Conservation (phyloP, 768 basidiomycete species). For the Psilocybe cyanescens region DNA sequence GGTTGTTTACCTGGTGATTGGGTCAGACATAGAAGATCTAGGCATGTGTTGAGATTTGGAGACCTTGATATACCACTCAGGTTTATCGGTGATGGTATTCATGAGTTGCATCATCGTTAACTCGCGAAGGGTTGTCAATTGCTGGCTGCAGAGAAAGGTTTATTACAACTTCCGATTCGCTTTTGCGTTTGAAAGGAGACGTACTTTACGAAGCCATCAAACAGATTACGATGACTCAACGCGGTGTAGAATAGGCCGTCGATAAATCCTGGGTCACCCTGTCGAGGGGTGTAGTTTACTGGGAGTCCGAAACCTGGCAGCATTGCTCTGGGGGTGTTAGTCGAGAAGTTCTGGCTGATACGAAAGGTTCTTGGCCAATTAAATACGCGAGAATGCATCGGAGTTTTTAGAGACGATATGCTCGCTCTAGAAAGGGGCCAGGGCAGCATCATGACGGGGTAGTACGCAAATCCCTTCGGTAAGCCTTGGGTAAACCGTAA, state of each 20-base stretch:
- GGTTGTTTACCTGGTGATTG: constrained; percentile 23
- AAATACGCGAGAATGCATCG: too few relatives aligned
- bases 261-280: constrained; percentile 14
- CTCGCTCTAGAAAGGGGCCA: background rate
- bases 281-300: constrained; percentile 23
- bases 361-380: too few relatives aligned
- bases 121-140: constrained; percentile 31
- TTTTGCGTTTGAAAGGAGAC: background rate
- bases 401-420: background rate
- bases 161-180: background rate
- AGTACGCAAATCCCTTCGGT: too few relatives aligned
- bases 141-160: constrained; percentile 13
- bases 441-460: too few relatives aligned
- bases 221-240: constrained; percentile 5
- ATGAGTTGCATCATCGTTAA: constrained; percentile 38
- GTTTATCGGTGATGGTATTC: constrained; percentile 38
- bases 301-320: constrained; percentile 34
- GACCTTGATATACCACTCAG: constrained; percentile 36
- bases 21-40: background rate
- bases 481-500: too few relatives aligned
- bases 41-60: background rate
- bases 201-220: constrained; percentile 5
- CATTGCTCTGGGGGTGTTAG: background rate
- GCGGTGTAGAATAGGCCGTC: constrained; percentile 20
- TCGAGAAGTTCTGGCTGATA: background rate